Evolutionary conservation across 78 protist species (phyloP), one percentile per base, ranked within the genome.

Genomic region (Thecamonas trahens): DNA sequence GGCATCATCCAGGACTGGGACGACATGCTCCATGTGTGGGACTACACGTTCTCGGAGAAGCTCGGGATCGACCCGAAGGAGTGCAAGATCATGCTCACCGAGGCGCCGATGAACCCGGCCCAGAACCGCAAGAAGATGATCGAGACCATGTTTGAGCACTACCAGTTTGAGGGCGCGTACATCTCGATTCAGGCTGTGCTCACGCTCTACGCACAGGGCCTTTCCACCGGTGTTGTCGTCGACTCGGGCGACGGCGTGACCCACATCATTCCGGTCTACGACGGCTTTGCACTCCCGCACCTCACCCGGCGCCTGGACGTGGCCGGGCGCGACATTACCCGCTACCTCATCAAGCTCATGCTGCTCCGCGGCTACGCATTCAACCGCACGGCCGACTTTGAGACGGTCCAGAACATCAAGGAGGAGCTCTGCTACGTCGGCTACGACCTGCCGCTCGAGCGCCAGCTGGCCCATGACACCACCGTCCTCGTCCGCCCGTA

Each of bases 201-300:
- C 29, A 80, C 90, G 1, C 82, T 98, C 29, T 95, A 93, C 79
- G 97, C 99, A 6, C 94, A 86, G 49, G 95, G 94, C 11, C 85
- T 94, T 13, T 57, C 79, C 28, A 85, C 91, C 17, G 99, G 97
- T 38, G 95, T 97, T 11, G 99, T 95, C 35, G 91, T 97, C 59
- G 99, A 97, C 80, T 64, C 89, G 11, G 99, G 99, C 28, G 99
- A 96, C 54, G 99, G 99, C n/a, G 99, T 98, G 1, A 96, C 99
- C 13, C 99, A 98, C 83, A 73, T 94, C 45, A 87, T 97, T 6
- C 99, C 99, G 28, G 98, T 98, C 18, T 98, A 68, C 79, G 98
- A 98, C 31, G 99, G 99, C 44, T 85, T 61, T 44, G 63, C 83
- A 15, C 74, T 95, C 15, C 94, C 95, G 52, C 91, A 94, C 58